Percentiles rank a stretch among this genome's conserved stretches.
These are phyloP conservation scores for Vanderwaltozyma verrucispora DNA, from an alignment of 805 yeast genomes.

Conservation along the genomic window DNA sequence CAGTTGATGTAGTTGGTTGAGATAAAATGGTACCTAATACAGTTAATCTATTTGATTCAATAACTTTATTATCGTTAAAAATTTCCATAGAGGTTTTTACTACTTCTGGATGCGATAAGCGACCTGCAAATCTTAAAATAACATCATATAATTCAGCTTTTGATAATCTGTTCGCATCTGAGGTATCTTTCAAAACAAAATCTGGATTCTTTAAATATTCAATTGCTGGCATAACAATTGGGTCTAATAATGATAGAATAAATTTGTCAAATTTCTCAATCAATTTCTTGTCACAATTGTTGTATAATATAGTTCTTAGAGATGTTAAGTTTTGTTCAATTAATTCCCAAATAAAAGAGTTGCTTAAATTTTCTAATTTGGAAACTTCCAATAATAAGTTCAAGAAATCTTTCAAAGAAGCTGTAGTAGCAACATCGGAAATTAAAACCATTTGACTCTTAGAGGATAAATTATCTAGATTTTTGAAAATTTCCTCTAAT, in stretches of 20 bases:
- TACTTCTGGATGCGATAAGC: constrained; percentile 5
- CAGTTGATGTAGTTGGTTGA: constrained; percentile 25
- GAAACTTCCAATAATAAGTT: constrained; percentile 4
- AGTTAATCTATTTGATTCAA: constrained; percentile 21
- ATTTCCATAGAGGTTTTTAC: constrained; percentile 3
- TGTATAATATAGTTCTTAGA: constrained; percentile 5
- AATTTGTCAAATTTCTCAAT: constrained; percentile 15
- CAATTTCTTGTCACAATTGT: constrained; percentile 14
- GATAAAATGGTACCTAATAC: constrained; percentile 36
- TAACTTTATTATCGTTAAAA: constrained; percentile 1
- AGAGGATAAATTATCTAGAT: constrained; percentile 32
- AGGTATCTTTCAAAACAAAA: constrained; percentile 21
- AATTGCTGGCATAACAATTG: constrained; percentile 35
- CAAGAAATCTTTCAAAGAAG: constrained; percentile 30
- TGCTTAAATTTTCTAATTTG: constrained; percentile 4
- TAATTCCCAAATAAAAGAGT: constrained; percentile 34
- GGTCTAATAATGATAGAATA: constrained; percentile 36
- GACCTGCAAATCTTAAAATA: constrained; percentile 7
- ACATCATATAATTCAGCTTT: constrained; percentile 24
- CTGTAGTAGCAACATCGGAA: constrained; percentile 45
- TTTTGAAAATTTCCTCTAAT: constrained; percentile 31
- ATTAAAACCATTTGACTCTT: constrained; percentile 45
- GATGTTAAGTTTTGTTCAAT: constrained; percentile 17
- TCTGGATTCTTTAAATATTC: constrained; percentile 24
- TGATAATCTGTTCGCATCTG: constrained; percentile 18